Base-by-base conservation (phyloP, 352 stramenopile species). In the Globisporangium spiculum region DNA sequence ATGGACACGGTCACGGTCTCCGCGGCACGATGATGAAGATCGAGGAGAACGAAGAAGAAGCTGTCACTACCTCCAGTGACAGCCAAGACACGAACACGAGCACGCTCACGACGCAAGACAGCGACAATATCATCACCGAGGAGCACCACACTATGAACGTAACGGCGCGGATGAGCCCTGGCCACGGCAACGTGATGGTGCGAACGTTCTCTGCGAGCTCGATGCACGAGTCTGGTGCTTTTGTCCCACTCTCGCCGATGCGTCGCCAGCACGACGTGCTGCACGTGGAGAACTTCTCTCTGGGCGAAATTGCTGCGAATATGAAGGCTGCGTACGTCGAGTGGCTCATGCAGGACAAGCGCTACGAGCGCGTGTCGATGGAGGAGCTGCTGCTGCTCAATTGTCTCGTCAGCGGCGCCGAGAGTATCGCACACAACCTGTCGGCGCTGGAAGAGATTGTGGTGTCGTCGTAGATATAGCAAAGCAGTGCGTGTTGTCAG, bases 301-400 rank as follows among this genome's bases (percentile, higher is more conserved):
- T 91, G 6, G 74, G 74, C 34, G 85, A 93, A 24, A 91, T 92
- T 24, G 85, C 87, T 0, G 69, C 71, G 7, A 69, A 77, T 53
- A 91, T 95, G 82, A 92, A 92, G 63, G 71, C 81, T 57, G 78
- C 84, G 6, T 93, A 93, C 50, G 83, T 92, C 12, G 81, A 91
- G 75, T 92, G 83, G 83, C 73, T 93, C 16, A 86, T 94, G 80
- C 84, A 91, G 71, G 77, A 74, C 36, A 77, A 86, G 22, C 83
- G 84, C 18, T 93, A 83, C 70, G 81, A 93, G 63, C 81, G 80
- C 44, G 83, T 93, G 12, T 82, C 83, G 30, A 92, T 94, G 84
- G 86, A 94, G 60, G 84, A 93, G 60, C 72, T 94, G 32, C 68
- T 94, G 34, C 74, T 94, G 46, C 77, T 94, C 27, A 94, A 92